These are phyloP conservation scores for Chaetomiaceae sp. DNA, from an alignment of 2,329 filamentous ascomycete species.

Conservation along the genomic window DNA sequence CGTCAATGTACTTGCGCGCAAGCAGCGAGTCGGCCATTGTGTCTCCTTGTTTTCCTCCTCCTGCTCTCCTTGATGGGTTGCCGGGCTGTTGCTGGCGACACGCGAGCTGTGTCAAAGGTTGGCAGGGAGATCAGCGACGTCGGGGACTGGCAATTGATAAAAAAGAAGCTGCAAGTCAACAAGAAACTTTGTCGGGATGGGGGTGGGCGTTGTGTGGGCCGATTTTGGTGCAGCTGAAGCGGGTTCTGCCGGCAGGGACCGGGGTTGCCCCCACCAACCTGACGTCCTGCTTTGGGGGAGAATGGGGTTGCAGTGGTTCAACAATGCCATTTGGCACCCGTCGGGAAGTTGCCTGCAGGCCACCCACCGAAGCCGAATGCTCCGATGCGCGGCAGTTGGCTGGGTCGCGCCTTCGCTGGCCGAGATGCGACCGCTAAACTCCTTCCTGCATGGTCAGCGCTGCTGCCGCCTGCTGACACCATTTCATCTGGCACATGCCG, in stretches of 20 bases:
- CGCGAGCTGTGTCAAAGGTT: background rate
- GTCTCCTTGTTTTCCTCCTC: slow-evolving; percentile 3
- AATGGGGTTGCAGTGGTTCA: background rate
- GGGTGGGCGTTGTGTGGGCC: slow-evolving; percentile 16
- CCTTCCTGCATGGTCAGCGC: background rate
- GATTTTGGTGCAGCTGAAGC: slow-evolving; percentile 20
- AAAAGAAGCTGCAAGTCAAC: slow-evolving; percentile 5
- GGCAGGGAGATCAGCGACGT: background rate
- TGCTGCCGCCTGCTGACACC: background rate
- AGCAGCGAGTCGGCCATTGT: slow-evolving; percentile 42
- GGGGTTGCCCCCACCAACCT: background rate
- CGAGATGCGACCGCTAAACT: background rate
- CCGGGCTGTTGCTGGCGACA: background rate
- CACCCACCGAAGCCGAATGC: background rate
- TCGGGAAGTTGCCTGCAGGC: background rate
- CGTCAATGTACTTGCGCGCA: slow-evolving; percentile 65
- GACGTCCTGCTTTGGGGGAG: background rate
- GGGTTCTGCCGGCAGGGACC: slow-evolving; percentile 12
- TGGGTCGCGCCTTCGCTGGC: background rate
- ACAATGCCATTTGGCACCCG: slow-evolving; percentile 8
- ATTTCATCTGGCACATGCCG: background rate
- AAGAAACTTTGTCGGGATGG: slow-evolving; percentile 7
- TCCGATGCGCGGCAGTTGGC: slow-evolving; percentile 14
- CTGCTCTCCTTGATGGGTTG: background rate
- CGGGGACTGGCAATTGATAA: background rate